Base-by-base conservation (phyloP, 2,329 filamentous ascomycete genomes). In the Ophiostoma piceae region DNA sequence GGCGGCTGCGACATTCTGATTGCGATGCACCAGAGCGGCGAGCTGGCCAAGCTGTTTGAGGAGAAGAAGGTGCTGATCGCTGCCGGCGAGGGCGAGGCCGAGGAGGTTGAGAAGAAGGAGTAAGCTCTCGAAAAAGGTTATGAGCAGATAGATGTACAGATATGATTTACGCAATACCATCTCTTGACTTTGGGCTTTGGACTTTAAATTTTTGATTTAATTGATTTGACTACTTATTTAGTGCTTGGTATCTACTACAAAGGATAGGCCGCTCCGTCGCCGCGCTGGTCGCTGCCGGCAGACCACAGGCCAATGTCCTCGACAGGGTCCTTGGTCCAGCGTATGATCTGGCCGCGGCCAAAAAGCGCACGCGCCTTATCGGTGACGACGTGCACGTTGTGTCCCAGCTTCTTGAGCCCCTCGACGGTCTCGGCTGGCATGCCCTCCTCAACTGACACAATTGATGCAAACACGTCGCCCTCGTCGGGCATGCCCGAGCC, bases 1-100 rank as follows among this genome's bases (percentile, higher is more conserved):
- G 95, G 95, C 69, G 95, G 95, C n/a, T 97, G 94, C 79, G 95
- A 99, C 80, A 99, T 99, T 74, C 80, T 99, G 75, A 90, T 98
- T 79, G 91, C 90, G 2, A 98, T 99, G 95, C 94, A 98, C 82
- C 92, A 97, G 81, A 96, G 92, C 77, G 95, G 95, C 37, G 93
- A 96, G 75, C 82, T 99, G 76, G 92, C 93, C 9, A 96, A 96
- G 84, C 80, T 98, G 78, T 84, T 99, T 67, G 92, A 96, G 78
- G 91, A 96, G 80, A 97, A 97, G 84, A 88, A 88, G 72, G 92
- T 98, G n/a, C 81, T 99, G 70, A 87, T 89, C 19, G 80, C 84
- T 1, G 84, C 89, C 67, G 73, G 89, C 67, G 67, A 70, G 32
- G 73, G 72, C n/a, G 78, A 80, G 69, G 74, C 73, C n/a, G 75